Conservation (phyloP, 2,329 filamentous ascomycete genomes). For the Pseudocercospora crystallina region DNA sequence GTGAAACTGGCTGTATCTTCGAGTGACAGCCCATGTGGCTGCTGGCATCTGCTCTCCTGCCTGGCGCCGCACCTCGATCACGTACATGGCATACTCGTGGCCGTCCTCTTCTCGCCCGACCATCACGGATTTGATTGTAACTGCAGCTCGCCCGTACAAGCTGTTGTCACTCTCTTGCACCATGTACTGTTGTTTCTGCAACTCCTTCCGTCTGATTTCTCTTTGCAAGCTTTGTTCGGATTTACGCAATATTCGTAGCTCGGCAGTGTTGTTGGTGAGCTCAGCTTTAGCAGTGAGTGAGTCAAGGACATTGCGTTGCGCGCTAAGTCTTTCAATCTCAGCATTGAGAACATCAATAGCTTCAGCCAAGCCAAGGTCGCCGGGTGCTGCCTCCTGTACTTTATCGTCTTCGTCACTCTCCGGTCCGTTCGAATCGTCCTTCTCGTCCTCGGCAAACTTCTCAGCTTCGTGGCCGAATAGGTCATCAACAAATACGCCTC, state of each 20-base stretch:
- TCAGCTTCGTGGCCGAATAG: conserved; percentile 90
- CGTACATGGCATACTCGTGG: conserved; percentile 88
- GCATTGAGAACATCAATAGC: conserved; percentile 84
- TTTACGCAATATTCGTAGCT: conserved; percentile 87
- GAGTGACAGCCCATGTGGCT: conserved; percentile 90
- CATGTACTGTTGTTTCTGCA: conserved; percentile 95
- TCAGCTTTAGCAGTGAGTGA: conserved; percentile 92
- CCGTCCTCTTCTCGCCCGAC: conserved; percentile 90
- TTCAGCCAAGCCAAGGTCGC: conserved; percentile 88
- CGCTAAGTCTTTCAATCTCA: conserved; percentile 83
- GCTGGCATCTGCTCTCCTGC: conserved; percentile 95
- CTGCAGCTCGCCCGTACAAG: conserved; percentile 84
- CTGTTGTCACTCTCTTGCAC: conserved; percentile 98
- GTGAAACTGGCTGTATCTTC: conserved; percentile 94
- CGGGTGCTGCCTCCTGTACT: conserved; percentile 90
- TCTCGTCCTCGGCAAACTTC: conserved; percentile 81
- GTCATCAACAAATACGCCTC: conserved; percentile 90
- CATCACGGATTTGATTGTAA: conserved; percentile 89
- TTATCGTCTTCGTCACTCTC: conserved; percentile 70
- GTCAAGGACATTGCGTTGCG: conserved; percentile 88
- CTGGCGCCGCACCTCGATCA: conserved; percentile 85
- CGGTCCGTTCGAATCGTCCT: conserved; percentile 66
- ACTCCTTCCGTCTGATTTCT: conserved; percentile 89
- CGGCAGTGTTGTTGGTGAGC: conserved; percentile 92
- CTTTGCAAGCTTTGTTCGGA: conserved; percentile 90